These are phyloP conservation scores for Pinus albicaulis DNA, from an alignment of 75 land plant genomes.

Conservation along the genomic window DNA sequence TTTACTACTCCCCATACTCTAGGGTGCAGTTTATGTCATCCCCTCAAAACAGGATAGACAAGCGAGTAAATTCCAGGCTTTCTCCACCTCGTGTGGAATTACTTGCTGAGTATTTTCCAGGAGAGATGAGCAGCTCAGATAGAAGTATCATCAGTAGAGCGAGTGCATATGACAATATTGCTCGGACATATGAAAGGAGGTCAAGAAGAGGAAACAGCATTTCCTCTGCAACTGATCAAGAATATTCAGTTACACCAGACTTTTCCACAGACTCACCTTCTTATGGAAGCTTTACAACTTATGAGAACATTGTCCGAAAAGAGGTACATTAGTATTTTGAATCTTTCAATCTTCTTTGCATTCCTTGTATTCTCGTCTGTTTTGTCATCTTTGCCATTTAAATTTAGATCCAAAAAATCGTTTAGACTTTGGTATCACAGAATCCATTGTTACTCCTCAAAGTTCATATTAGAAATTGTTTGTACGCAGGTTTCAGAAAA, in stretches of 20 bases:
- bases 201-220: conserved; percentile 18
- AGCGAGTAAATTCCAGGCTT: not conserved
- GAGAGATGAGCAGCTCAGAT: conserved; percentile 40
- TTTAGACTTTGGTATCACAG: not conserved
- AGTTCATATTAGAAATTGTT: too few relatives aligned
- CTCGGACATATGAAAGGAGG: conserved; percentile 30
- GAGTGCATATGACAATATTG: conserved; percentile 8
- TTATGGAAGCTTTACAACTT: conserved; percentile 66
- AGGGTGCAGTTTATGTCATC: not conserved
- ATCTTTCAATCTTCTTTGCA: not conserved
- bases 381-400: not conserved
- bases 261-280: conserved; percentile 28
- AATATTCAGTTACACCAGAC: conserved; percentile 9
- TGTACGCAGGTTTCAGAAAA: too few relatives aligned
- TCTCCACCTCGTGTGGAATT: conserved; percentile 5
- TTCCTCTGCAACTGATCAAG: conserved; percentile 25
- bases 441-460: too few relatives aligned
- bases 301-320: conserved; percentile 43
- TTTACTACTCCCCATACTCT: not conserved
- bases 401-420: not conserved
- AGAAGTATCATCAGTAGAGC: not conserved
- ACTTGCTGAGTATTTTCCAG: conserved; percentile 22
- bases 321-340: conserved; percentile 25
- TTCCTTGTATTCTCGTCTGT: not conserved
- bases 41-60: not conserved